phyloP scores from a whole-genome alignment of 2,329 filamentous ascomycete species.

The Colletotrichum salicis region DNA sequence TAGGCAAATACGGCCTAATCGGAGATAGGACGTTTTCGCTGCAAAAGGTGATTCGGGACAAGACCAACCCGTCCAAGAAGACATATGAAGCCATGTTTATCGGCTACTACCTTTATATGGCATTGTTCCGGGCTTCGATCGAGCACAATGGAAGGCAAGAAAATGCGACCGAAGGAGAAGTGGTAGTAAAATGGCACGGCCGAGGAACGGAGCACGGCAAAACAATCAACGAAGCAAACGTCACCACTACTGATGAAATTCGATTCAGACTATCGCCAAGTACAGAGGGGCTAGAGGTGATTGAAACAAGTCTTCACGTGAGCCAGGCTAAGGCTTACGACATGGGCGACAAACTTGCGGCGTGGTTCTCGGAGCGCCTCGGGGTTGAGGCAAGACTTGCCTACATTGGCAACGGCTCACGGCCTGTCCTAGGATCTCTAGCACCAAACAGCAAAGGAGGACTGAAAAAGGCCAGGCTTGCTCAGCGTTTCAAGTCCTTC shows the following conservation, averaged over 20 bases:
- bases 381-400: conserved; percentile 70
- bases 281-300: conserved; percentile 49
- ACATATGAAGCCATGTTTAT: background rate
- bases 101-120: conserved; percentile 4
- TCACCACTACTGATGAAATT: background rate
- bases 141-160: background rate
- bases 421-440: conserved; percentile 71
- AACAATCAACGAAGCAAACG: background rate
- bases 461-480: background rate
- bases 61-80: background rate
- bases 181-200: background rate
- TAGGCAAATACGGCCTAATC: background rate
- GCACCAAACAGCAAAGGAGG: conserved; percentile 39
- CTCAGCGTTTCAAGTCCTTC: conserved; percentile 41
- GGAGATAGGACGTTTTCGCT: conserved; percentile 10
- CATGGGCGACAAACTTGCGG: conserved; percentile 69
- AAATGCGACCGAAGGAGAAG: background rate
- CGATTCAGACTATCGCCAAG: background rate
- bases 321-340: conserved; percentile 69
- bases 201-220: conserved; percentile 1
- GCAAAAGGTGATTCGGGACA: background rate
- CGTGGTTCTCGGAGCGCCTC: conserved; percentile 75
- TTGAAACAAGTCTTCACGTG: conserved; percentile 68
- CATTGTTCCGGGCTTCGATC: background rate
- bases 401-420: conserved; percentile 71